These are phyloP conservation scores for Achlya hypogyna DNA, from an alignment of 352 stramenopile genomes.

Conservation along the genomic window DNA sequence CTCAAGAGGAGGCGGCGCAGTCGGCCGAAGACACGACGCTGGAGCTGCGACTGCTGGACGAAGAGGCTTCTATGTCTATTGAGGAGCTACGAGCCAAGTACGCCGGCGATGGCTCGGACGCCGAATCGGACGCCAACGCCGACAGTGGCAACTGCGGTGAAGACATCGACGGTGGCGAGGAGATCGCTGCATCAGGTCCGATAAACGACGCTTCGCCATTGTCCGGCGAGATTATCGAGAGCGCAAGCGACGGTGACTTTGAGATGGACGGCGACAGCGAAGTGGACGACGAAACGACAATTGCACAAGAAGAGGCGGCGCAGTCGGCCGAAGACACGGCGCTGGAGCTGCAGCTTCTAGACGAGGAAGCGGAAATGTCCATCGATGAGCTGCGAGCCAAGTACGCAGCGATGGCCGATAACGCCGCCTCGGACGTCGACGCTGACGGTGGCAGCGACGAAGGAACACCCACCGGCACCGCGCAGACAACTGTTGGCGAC, in stretches of 20 bases:
- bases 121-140: no score
- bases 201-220: slow-evolving; percentile 52
- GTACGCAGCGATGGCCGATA: slow-evolving; percentile 30
- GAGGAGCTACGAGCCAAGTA: slow-evolving; percentile 82
- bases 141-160: no score
- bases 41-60: slow-evolving; percentile 69
- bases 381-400: slow-evolving; percentile 78
- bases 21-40: slow-evolving; percentile 31
- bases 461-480: no score
- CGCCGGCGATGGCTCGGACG: no score
- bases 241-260: slow-evolving; percentile 31
- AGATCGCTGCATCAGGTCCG: slow-evolving; percentile 89
- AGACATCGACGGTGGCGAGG: slow-evolving; percentile 42
- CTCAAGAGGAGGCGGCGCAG: slow-evolving; percentile 44
- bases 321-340: slow-evolving; percentile 26
- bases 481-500: no score
- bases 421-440: no score
- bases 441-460: no score
- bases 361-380: slow-evolving; percentile 80
- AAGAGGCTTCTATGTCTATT: slow-evolving; percentile 78
- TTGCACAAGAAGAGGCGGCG: slow-evolving; percentile 59
- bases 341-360: slow-evolving; percentile 65
- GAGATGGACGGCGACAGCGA: slow-evolving; percentile 25
- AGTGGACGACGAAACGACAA: slow-evolving; percentile 74
- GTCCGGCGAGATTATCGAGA: slow-evolving; percentile 28